Base-by-base conservation (phyloP, 371 early-diverging fungal genomes). In the Batkoa obscura region DNA sequence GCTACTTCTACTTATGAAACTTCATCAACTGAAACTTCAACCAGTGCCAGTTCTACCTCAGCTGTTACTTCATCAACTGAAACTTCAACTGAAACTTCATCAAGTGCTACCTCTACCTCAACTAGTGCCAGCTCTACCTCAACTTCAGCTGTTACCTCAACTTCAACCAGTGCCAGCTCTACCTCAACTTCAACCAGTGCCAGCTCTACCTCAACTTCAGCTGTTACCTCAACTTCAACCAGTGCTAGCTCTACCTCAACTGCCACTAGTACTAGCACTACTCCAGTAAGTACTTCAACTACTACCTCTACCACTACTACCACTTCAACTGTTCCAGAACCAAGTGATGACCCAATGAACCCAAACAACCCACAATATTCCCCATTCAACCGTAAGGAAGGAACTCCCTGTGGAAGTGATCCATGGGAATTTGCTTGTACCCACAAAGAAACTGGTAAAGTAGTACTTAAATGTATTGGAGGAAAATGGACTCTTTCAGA, bases 121-220 rank as follows among this genome's bases (percentile, higher is more conserved):
- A 43, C 69, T 60, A 10, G 60, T 56, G 32, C 59, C 59, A 43
- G 68, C 56, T 43, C 69, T 53, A 31, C 41, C 41, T 23, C 23
- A 23, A 45, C 45, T 15, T 45, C 45, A 6, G 15, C 15, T 15
- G 13, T 15, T 12, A 45, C 15, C 45, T 45, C 60, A 33, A 57
- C 62, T 4, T 10, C 62, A 55, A 37, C 59, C 58, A 41, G 69
- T 56, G 30, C 67, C 32, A 43, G 67, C 68, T 31, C 78, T 63
- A 59, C 61, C 50, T 30, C 72, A 65, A 35, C 65, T 60, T 17
- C 61, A 66, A 23, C 23, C 23, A 23, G 23, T 23, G 23, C 23
- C 23, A 23, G 23, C 23, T 23, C 23, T 23, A 23, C 23, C 23
- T 23, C 23, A 23, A 23, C 23, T 23, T 23, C 23, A 23, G 23